Base-by-base conservation (phyloP, 345 rosid species). In the Citropsis articulata region DNA sequence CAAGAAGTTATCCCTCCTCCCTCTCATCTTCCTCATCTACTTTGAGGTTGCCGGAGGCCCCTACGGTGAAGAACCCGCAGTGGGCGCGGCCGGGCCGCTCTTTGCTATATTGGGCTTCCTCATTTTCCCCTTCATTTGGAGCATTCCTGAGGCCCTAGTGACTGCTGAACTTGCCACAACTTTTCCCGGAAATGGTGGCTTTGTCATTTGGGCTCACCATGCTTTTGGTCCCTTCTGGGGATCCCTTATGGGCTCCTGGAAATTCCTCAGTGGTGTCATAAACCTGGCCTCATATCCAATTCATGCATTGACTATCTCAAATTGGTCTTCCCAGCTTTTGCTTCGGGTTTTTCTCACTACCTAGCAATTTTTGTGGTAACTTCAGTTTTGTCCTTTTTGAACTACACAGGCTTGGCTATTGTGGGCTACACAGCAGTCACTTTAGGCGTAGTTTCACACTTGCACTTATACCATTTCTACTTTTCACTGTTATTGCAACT, bases 31-130 rank as follows among this genome's bases (percentile, higher is more conserved):
- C 86, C 89, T 91, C 38, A 93, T 94, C 73, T 94, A 91, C 88
- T 93, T 94, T 60, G 97, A 94, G 83, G 98, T 93, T n/a, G 92
- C 97, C 2, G 95, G 98, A 2, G 98, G 98, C 3, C 95, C 98
- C 1, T 91, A 84, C 18, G 95, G 98, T 0, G 97, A 90, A 82
- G 98, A 91, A 68, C 90, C 94, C 0, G 92, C 97, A 0, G 97
- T 91, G 40, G 80, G 84, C 65, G 98, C 98, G 8, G 95, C 91
- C 0, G 98, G 98, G 1, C 95, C 98, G 9, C 90, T 93, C 36
- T 80, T 82, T 0, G 92, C 97, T 22, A 56, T 91, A 45, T 87
- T 91, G 2, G 97, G 98, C 8, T 93, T 93, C 84, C 82, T 90
- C 5, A 68, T 91, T 25, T 95, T 90, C 77, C 98, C 97, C 28